Base-by-base conservation (phyloP, 2,329 filamentous ascomycete genomes). In the Botrytis aclada region DNA sequence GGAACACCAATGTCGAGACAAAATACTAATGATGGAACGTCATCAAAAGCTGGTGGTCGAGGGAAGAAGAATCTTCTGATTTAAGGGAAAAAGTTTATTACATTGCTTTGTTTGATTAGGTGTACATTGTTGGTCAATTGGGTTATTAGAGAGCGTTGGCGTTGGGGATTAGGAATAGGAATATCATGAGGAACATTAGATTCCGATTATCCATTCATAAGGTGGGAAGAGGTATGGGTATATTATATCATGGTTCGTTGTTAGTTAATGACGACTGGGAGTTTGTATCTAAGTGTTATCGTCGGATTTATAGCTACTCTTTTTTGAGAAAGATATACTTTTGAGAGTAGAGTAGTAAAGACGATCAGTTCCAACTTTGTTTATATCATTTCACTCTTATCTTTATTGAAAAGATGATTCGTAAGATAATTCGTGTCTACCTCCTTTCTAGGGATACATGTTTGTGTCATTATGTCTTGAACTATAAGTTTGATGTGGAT, bases 1-100 rank as follows among this genome's bases (percentile, higher is more conserved):
- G 62, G 69, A 62, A 72, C 62, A 18, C 70, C 69, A 16, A 72
- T 69, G 71, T 70, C 65, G 10, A 70, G 71, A n/a, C 71, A 72
- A 39, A 69, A 69, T 14, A 72, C 71, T n/a, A 58, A 37, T 56
- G 71, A 72, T n/a, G 71, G 71, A 22, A 54, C 69, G 12, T 70
- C 67, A n/a, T 62, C 67, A 7, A 60, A 29, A 43, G 67, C 37
- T 9, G 67, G 67, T 9, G 67, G 54, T n/a, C 43, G 56, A 43
- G 67, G 29, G 14, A 70, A 39, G 37, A 70, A 70, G 16, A 70
- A 70, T 70, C 32, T 70, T 37, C 37, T 70, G 29, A 25, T 34
- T 34, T 70, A 29, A 70, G 37, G 22, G 1, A n/a, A 67, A 41
- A 67, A 32, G 34, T 41, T 5, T 16, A 65, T 47, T 47, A 3